Evolutionary conservation across 2,329 filamentous ascomycete species (phyloP).

Genomic region (Fusarium hostae): DNA sequence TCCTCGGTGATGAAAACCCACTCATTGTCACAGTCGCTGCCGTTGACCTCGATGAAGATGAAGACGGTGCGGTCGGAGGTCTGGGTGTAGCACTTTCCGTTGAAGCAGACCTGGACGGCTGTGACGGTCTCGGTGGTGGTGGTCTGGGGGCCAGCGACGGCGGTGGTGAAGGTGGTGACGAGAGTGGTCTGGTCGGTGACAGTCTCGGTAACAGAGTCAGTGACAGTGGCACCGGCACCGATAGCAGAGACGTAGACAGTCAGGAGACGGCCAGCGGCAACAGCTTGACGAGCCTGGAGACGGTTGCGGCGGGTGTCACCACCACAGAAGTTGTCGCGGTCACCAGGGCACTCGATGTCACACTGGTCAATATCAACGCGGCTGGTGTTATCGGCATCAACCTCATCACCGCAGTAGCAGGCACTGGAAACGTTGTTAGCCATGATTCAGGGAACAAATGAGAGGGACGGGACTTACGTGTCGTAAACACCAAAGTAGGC

Average conservation of each 20-base stretch:
- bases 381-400: not conserved
- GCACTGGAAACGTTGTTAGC: not conserved
- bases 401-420: slow-evolving; percentile 36
- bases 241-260: slow-evolving; percentile 19
- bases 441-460: too few species aligned
- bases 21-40: slow-evolving; percentile 27
- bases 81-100: slow-evolving; percentile 10
- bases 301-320: slow-evolving; percentile 22
- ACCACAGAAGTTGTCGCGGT: slow-evolving; percentile 27
- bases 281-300: slow-evolving; percentile 23
- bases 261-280: slow-evolving; percentile 24
- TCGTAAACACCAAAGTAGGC: slow-evolving; percentile 43
- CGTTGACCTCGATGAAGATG: slow-evolving; percentile 31
- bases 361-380: slow-evolving; percentile 7
- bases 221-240: not conserved
- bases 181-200: slow-evolving; percentile 16
- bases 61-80: slow-evolving; percentile 4
- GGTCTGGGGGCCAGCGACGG: not conserved
- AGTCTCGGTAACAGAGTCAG: not conserved
- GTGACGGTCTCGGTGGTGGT: slow-evolving; percentile 23
- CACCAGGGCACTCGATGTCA: slow-evolving; percentile 33
- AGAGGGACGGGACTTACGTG: slow-evolving; percentile 29
- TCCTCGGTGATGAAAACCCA: slow-evolving; percentile 26
- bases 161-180: slow-evolving; percentile 27
- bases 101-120: slow-evolving; percentile 17